A percentile compares a stretch with the other conserved stretches of the same genome.
Evolutionary conservation across 345 rosid species (phyloP).

Genomic region (Diplotaxis tenuifolia): DNA sequence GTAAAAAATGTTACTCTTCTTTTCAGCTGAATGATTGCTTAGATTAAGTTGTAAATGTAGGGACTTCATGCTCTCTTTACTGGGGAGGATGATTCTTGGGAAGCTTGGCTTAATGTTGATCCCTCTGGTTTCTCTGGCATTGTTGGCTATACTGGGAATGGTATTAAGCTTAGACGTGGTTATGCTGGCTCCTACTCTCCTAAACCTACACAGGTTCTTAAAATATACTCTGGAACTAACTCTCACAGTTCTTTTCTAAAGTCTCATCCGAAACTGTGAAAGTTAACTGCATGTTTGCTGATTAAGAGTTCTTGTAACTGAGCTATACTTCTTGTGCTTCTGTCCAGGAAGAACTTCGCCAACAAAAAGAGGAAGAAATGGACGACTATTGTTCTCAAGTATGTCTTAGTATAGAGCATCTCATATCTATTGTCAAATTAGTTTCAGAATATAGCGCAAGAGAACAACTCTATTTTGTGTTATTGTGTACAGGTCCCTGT

Average conservation of each 20-base stretch:
- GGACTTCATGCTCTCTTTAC: constrained; percentile 94
- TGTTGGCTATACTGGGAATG: constrained; percentile 63
- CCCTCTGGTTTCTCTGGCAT: constrained; percentile 72
- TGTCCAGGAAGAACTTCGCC: constrained; percentile 77
- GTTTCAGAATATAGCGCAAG: constrained; percentile 1
- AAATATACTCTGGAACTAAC: neutral
- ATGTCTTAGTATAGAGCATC: constrained; percentile 23
- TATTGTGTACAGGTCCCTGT: constrained; percentile 81
- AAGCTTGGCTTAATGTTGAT: constrained; percentile 91
- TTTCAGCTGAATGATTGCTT: constrained; percentile 12
- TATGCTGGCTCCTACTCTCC: constrained; percentile 62
- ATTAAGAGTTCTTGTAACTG: neutral
- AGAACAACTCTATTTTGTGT: constrained; percentile 14
- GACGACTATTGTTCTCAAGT: constrained; percentile 98
- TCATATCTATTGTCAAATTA: neutral
- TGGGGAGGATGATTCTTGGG: constrained; percentile 97
- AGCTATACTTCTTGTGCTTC: constrained; percentile 24
- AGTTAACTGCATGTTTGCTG: neutral
- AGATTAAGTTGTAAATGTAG: constrained; percentile 41
- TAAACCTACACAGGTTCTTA: constrained; percentile 79
- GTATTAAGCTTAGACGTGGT: constrained; percentile 89
- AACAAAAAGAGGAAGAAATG: constrained; percentile 88
- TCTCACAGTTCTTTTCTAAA: neutral
- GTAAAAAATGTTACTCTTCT: neutral
- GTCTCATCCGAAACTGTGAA: neutral